Percentiles rank a stretch among this genome's conserved stretches.
Evolutionary conservation across 148 eudicot species (phyloP).

Genomic region (Rhododendron henanense): DNA sequence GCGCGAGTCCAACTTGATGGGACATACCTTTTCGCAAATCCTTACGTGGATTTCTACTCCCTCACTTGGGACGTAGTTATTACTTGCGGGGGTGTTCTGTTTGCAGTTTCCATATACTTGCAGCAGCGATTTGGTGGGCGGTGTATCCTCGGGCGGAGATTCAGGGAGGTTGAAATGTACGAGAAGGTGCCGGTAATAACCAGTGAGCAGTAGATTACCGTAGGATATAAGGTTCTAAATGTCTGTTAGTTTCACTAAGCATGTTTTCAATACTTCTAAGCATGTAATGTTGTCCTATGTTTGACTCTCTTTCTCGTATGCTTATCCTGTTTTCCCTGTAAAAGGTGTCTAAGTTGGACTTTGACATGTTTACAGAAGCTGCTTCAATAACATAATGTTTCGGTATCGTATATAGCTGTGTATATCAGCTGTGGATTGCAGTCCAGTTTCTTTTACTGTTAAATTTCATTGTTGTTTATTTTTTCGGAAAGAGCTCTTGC

Average conservation of each 20-base stretch:
- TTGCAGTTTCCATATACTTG: not conserved
- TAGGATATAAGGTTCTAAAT: not conserved
- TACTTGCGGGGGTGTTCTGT: not conserved
- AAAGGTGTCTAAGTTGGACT: no score
- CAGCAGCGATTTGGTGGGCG: constrained; percentile 13
- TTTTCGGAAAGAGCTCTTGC: no score
- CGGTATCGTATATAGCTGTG: no score
- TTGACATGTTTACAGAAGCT: no score
- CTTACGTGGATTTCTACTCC: constrained; percentile 29
- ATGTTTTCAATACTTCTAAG: not conserved
- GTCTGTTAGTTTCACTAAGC: not conserved
- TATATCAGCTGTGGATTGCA: no score
- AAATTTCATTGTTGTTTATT: no score
- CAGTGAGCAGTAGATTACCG: not conserved
- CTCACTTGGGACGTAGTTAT: constrained; percentile 29
- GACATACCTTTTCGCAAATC: constrained; percentile 34
- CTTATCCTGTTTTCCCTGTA: no score
- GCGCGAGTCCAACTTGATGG: not conserved
- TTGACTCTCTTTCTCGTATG: no score
- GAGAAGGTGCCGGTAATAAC: not conserved
- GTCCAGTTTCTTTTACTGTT: no score
- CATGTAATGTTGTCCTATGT: not conserved
- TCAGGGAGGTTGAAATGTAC: not conserved
- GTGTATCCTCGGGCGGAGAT: not conserved
- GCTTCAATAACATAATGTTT: no score